These are phyloP conservation scores for Lecanoromycetidae sp. DNA, from an alignment of 2,329 filamentous ascomycete genomes.

Conservation along the genomic window DNA sequence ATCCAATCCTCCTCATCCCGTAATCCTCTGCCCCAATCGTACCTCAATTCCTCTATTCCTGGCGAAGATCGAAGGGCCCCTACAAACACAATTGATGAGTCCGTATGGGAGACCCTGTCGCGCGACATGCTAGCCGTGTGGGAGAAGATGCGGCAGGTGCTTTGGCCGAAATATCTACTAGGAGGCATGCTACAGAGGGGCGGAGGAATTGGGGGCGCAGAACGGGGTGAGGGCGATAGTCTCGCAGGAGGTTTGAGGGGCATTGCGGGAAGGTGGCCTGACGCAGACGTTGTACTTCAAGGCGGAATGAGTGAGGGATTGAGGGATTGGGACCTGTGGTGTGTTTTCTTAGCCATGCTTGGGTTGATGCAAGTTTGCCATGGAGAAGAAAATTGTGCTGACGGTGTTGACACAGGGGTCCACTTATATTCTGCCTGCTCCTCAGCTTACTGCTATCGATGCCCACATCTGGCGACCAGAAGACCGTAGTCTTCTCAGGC, in stretches of 20 bases:
- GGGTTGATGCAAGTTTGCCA: too few relatives aligned
- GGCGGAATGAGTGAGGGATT: slow-evolving; percentile 75
- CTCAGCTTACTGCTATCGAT: slow-evolving; percentile 80
- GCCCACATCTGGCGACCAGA: slow-evolving; percentile 65
- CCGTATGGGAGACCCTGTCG: slow-evolving; percentile 91
- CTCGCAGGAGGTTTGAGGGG: slow-evolving; percentile 39
- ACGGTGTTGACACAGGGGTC: slow-evolving; percentile 50
- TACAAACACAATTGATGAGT: slow-evolving; percentile 90
- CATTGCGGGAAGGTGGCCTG: slow-evolving; percentile 52
- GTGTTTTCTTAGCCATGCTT: slow-evolving; percentile 20
- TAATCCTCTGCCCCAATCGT: slow-evolving; percentile 55
- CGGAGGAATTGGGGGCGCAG: slow-evolving; percentile 46
- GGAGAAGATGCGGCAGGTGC: slow-evolving; percentile 95
- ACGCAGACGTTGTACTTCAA: slow-evolving; percentile 54
- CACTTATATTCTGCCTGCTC: slow-evolving; percentile 82
- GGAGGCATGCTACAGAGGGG: slow-evolving; percentile 49
- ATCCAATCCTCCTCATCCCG: slow-evolving; percentile 51
- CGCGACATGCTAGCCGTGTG: slow-evolving; percentile 86
- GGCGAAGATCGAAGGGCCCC: slow-evolving; percentile 86
- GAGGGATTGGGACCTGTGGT: slow-evolving; percentile 93
- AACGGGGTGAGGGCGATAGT: slow-evolving; percentile 41
- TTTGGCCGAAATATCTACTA: slow-evolving; percentile 90
- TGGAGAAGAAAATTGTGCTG: slow-evolving; percentile 7
- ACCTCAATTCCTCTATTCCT: slow-evolving; percentile 77
- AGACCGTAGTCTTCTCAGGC: slow-evolving; percentile 81